Conservation (phyloP, 75 land plant species). For the Pinus tabuliformis region DNA sequence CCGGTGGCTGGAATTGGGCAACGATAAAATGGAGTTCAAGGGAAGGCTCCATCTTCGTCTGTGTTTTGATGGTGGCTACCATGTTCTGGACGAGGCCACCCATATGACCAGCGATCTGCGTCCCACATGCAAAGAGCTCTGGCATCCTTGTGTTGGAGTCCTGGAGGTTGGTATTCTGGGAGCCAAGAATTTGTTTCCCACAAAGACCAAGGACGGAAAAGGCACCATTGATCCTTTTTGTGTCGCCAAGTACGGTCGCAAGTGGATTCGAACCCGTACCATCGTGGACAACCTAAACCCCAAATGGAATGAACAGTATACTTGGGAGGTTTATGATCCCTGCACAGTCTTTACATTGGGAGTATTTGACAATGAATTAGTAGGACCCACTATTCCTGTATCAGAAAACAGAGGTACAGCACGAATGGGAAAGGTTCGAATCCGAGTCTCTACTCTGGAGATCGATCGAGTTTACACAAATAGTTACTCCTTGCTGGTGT, state of each 20-base stretch:
- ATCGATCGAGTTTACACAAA: conserved; percentile 65
- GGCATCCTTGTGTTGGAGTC: conserved; percentile 64
- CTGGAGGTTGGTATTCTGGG: conserved; percentile 77
- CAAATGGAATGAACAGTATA: conserved; percentile 89
- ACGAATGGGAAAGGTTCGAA: conserved; percentile 78
- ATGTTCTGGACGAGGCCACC: conserved; percentile 74
- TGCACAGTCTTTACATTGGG: conserved; percentile 80
- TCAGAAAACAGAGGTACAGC: conserved; percentile 9
- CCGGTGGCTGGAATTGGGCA: conserved; percentile 47
- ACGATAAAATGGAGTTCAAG: conserved; percentile 31
- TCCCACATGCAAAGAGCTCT: conserved; percentile 59
- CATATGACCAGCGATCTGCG: conserved; percentile 60
- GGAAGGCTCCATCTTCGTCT: conserved; percentile 48
- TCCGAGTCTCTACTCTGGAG: conserved; percentile 80
- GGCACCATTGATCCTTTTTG: conserved; percentile 79
- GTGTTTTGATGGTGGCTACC: conserved; percentile 60
- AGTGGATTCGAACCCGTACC: conserved; percentile 85
- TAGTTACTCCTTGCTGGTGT: conserved; percentile 53
- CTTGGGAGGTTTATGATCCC: conserved; percentile 89
- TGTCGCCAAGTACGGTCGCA: conserved; percentile 80
- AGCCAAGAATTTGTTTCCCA: conserved; percentile 39
- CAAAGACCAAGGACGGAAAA: conserved; percentile 61
- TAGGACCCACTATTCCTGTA: conserved; percentile 16
- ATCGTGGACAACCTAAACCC: conserved; percentile 75
- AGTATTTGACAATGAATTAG: conserved; percentile 40